Conservation (phyloP, 805 yeast species). For the Cyberlindnera suaveolens region DNA sequence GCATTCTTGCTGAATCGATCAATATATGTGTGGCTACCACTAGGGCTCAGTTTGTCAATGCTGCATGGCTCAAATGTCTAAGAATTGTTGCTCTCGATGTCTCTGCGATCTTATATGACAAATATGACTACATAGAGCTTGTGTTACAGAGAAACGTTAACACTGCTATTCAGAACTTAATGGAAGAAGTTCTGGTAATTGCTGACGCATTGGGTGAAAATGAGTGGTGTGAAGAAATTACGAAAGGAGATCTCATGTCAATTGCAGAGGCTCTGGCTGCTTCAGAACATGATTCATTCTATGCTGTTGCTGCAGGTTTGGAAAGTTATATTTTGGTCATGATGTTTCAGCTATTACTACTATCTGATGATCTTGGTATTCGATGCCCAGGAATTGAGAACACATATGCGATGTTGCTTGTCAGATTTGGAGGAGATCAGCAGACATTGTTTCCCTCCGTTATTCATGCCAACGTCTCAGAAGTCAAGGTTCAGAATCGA, state of each 20-base stretch:
- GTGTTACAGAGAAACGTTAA: neutral
- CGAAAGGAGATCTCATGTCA: neutral
- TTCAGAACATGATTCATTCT: neutral
- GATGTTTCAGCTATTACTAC: conserved; percentile 11
- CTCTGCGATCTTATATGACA: conserved; percentile 4
- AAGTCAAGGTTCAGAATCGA: neutral
- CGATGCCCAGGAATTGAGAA: conserved; percentile 6
- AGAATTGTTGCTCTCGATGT: conserved; percentile 6
- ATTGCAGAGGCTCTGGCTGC: neutral
- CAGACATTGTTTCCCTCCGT: neutral
- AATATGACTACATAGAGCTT: neutral
- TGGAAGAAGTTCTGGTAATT: conserved; percentile 5
- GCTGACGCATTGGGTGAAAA: conserved; percentile 3
- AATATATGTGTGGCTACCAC: neutral
- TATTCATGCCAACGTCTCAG: neutral
- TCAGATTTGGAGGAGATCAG: neutral
- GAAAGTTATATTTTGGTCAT: conserved; percentile 2
- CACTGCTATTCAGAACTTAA: conserved; percentile 4
- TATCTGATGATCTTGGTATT: conserved; percentile 6
- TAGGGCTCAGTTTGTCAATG: neutral
- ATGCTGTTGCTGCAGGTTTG: neutral
- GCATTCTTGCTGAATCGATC: neutral
- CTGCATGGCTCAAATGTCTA: conserved; percentile 6
- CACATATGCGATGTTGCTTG: neutral
- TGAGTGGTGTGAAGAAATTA: neutral